Percentiles rank a stretch among this genome's conserved stretches.
Evolutionary conservation across 352 stramenopile genomes (phyloP).

Genomic region (Ochromonadaceae sp.): DNA sequence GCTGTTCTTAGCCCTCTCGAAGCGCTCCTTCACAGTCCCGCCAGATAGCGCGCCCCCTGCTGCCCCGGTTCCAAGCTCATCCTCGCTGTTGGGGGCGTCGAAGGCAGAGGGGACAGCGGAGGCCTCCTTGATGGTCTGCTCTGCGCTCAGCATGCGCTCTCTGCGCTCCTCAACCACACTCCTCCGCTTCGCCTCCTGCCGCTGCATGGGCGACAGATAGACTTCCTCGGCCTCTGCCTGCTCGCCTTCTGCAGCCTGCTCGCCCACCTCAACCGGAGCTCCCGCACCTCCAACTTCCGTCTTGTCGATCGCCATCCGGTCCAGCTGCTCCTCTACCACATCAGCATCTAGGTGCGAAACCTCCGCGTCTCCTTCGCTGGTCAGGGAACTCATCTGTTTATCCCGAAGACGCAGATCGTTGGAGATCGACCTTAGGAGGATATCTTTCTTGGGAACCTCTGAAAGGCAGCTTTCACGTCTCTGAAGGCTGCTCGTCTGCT

Average conservation of each 20-base stretch:
- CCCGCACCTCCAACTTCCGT: no score
- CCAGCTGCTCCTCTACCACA: no score
- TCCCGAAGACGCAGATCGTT: no score
- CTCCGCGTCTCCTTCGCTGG: no score
- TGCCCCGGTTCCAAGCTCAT: background rate
- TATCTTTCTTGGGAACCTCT: no score
- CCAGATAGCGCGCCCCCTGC: background rate
- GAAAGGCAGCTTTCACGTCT: no score
- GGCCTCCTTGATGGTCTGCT: background rate
- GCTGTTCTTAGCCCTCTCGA: background rate
- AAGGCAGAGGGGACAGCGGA: background rate
- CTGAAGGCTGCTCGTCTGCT: no score
- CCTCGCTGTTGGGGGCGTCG: background rate
- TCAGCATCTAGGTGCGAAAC: no score
- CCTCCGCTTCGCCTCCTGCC: background rate
- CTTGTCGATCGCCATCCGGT: no score
- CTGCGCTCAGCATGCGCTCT: background rate
- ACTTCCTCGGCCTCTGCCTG: background rate
- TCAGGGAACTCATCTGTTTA: no score
- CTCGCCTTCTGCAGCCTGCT: background rate
- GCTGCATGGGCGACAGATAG: background rate
- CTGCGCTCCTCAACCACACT: background rate
- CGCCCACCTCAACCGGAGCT: slow-evolving; percentile 3
- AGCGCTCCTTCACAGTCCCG: slow-evolving; percentile 4
- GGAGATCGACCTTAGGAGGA: no score